Conservation (phyloP, 1,139 yeast genomes). For the Geotrichum armillariae region DNA sequence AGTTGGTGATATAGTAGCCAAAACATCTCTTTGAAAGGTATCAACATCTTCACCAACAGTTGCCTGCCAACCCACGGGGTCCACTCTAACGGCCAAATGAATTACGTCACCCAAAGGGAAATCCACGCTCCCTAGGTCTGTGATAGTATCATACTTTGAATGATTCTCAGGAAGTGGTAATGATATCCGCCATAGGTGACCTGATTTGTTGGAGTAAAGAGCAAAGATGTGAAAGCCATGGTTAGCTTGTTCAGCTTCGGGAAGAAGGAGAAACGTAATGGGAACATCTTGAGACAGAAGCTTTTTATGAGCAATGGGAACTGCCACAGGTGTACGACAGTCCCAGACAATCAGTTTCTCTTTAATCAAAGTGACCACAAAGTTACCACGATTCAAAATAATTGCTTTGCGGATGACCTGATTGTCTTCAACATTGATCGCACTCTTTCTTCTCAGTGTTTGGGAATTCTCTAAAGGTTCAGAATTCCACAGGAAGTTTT, state of each 20-base stretch:
- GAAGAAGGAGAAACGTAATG: constrained; percentile 48
- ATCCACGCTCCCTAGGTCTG: constrained; percentile 22
- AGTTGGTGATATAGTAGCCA: constrained; percentile 55
- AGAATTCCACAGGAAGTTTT: constrained; percentile 39
- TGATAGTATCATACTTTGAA: constrained; percentile 7
- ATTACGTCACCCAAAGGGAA: constrained; percentile 35
- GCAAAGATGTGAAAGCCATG: constrained; percentile 48
- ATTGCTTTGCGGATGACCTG: constrained; percentile 50
- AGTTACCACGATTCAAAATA: constrained; percentile 55
- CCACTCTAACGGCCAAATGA: constrained; percentile 58
- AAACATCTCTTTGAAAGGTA: constrained; percentile 48
- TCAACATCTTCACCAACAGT: constrained; percentile 41
- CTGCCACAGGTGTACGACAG: constrained; percentile 41
- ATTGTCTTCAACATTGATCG: constrained; percentile 30
- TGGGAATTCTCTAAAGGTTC: constrained; percentile 30
- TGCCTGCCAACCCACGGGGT: constrained; percentile 60
- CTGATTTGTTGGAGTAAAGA: constrained; percentile 39
- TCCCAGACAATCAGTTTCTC: constrained; percentile 62
- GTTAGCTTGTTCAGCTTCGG: constrained; percentile 42
- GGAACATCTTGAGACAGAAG: constrained; percentile 35
- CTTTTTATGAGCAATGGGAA: constrained; percentile 25
- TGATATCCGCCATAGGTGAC: constrained; percentile 21
- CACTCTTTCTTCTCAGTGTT: constrained; percentile 34
- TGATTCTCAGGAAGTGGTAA: constrained; percentile 10
- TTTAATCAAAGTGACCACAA: constrained; percentile 45